Evolutionary conservation across 1,284 basidiomycete species (phyloP).

Genomic region (Puccinia horiana): DNA sequence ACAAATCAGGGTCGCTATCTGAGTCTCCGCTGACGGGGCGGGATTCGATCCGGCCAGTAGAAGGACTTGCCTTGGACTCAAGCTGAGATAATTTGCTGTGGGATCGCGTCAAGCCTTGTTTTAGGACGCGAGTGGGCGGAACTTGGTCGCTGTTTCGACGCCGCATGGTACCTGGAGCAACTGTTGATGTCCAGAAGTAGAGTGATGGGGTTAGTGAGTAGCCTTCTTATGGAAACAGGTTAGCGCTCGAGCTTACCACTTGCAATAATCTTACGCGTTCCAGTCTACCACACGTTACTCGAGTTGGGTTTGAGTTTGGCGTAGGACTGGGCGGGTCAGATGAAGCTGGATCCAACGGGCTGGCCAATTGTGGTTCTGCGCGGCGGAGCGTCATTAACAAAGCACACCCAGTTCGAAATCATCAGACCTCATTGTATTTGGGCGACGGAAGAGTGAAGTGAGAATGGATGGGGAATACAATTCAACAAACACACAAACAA

Average conservation of each 20-base stretch:
- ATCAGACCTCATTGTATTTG: no score
- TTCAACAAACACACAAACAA: neutral
- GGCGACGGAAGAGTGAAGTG: no score
- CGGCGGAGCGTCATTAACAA: no score
- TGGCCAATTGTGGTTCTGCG: no score
- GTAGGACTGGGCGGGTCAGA: neutral
- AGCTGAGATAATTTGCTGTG: neutral
- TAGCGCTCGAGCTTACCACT: neutral
- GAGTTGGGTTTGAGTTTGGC: no score
- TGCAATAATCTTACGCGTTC: neutral
- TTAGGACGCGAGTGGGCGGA: neutral
- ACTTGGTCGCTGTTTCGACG: neutral
- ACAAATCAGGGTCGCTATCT: neutral
- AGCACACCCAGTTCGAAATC: no score
- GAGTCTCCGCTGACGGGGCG: slow-evolving; percentile 28
- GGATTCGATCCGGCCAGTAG: slow-evolving; percentile 5
- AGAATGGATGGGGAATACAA: neutral
- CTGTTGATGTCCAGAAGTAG: no score
- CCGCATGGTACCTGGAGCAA: neutral
- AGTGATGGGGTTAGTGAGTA: no score
- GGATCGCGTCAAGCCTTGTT: no score
- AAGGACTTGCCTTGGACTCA: neutral
- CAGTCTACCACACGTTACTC: neutral
- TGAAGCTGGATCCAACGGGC: no score
- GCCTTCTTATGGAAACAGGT: neutral